Base-by-base conservation (phyloP, 495 filamentous ascomycete genomes). In the Podospora pseudocomata region DNA sequence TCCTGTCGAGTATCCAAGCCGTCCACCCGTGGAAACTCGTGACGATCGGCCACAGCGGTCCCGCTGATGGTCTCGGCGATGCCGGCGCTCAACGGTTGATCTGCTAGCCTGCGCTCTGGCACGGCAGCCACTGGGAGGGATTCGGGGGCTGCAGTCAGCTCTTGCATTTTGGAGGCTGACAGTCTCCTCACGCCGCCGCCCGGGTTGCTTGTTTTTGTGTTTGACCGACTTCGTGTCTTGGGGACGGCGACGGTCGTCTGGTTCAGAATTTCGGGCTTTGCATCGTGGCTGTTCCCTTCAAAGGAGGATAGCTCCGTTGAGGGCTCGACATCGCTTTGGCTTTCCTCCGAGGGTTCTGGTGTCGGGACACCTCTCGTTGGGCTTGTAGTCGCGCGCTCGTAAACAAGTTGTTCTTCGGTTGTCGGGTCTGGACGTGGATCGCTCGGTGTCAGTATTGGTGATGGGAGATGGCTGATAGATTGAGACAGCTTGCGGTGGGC, bases 81-180 rank as follows among this genome's bases (percentile, higher is more conserved):
- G 23, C 75, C 58, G 9, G 81, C 79, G 11, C 77, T 80, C 58
- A 79, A 65, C 1, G 79, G 75, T 49, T 75, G 73, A 26, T 79
- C 77, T 27, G 70, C 58, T 3, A 54, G 61, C 9, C 64, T 64
- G 19, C 73, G 64, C 54, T 69, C 64, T 3, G 74, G 67, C 7
- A 81, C 73, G 18, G 78, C 59, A 3, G 78, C 79, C 44, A 81
- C 73, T 23, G 83, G 84, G 0, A 86, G 72, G 19, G 81, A 85
- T 57, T 85, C 81, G 20, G 85, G 83, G 0, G 86, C 82, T 5
- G 81, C 78, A 0, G 85, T 83, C 54, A 89, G 72, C 54, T 84
- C 83, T 39, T 84, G 78, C 39, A 88, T 83, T 76, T 87, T 82
- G 66, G 80, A 82, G 1, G 85, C 84, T 0, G 86, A 87, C 30